Evolutionary conservation across 139 green algal genomes (phyloP), one percentile per base, ranked within the genome.

Genomic region (Chlamydomonas incerta): DNA sequence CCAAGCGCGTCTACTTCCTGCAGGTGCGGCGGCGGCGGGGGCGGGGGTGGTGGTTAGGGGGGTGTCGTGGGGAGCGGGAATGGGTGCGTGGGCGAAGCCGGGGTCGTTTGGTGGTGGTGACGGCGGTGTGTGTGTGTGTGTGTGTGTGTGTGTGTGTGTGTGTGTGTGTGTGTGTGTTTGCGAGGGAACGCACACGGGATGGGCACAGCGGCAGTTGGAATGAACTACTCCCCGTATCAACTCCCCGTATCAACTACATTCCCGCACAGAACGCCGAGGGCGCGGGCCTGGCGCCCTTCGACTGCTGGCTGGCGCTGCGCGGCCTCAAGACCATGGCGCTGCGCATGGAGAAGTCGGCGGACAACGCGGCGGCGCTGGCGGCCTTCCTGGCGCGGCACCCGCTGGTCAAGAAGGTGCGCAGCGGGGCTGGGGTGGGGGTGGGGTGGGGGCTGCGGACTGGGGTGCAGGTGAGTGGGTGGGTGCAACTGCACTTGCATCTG

Each of bases 291-390:
- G 93, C 92, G 0, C 98, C 98, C 26, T 98, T 99, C 83, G 98
- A 99, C 84, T 99, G 96, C 93, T 99, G 98, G 98, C 94, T 99
- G 63, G 91, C 91, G 14, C 85, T 99, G 58, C 92, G 98, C 3
- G 98, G 98, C 35, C 88, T 99, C 20, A 99, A 99, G 87, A 99
- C 98, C 71, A 99, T 99, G 97, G 86, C 92, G 0, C 90, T 99
- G 80, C 94, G 98, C 60, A 97, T 99, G 94, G 95, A 99, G 90
- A 86, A 88, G 33, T 66, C 35, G 11, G 90, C 89, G 0, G 67
- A 81, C 41, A 97, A 97, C 85, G 88, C 83, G 15, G 93, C 92
- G 23, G 80, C 87, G 74, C 88, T 99, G 13, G 98, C 97, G 0
- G 46, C 87, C 26, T 99, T 93, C 85, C 92, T 99, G 72, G 83